These are phyloP conservation scores for Parafenestella ontariensis DNA, from an alignment of 2,329 filamentous ascomycete species.

Conservation along the genomic window DNA sequence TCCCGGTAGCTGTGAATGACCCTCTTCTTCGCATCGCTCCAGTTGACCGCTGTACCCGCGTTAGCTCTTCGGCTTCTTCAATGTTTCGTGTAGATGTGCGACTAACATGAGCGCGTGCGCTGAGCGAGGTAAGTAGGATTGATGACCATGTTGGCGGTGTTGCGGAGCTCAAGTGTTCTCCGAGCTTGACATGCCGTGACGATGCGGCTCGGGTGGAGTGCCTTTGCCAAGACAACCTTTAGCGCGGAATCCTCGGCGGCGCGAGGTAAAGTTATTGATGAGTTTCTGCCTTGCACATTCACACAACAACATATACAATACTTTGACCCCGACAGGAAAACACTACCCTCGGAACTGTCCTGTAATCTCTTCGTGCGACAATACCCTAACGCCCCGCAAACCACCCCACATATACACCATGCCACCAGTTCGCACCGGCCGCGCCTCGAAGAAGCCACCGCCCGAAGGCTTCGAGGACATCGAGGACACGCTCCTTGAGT, in stretches of 20 bases:
- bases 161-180: constrained; percentile 31
- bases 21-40: constrained; percentile 84
- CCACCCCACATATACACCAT: constrained; percentile 53
- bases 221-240: constrained; percentile 35
- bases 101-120: constrained; percentile 61
- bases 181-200: constrained; percentile 34
- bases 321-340: background rate
- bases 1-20: constrained; percentile 90
- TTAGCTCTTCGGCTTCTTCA: constrained; percentile 29
- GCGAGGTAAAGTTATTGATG: constrained; percentile 22
- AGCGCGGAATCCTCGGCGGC: constrained; percentile 27
- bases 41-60: constrained; percentile 74
- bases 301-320: background rate
- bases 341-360: background rate
- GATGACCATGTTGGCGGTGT: constrained; percentile 70
- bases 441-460: constrained; percentile 79
- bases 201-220: constrained; percentile 42
- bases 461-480: constrained; percentile 88
- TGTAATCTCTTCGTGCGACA: background rate
- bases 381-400: background rate
- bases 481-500: constrained; percentile 84
- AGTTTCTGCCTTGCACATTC: constrained; percentile 10
- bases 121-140: constrained; percentile 87
- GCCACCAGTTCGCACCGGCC: constrained; percentile 75
- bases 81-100: constrained; percentile 10